Evolutionary conservation across 345 rosid genomes (phyloP), one percentile per base, ranked within the genome.

Genomic region (Aquilaria yunnanensis): DNA sequence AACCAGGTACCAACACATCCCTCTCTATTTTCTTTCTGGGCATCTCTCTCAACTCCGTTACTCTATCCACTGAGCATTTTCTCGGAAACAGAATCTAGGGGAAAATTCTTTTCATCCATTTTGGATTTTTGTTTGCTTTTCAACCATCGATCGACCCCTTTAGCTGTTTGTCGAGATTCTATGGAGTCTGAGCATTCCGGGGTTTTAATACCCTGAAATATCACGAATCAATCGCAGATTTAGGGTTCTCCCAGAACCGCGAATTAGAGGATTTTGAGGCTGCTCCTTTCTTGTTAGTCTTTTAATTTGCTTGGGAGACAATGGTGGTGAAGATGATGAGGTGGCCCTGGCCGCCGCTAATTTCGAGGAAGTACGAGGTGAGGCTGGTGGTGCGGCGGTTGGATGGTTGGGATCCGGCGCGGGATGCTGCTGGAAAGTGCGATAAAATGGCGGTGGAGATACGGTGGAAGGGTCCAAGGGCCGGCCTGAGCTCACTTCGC

Each of bases 321-420:
- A 97, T 86, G 78, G 99, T 81, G 70, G 90, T 88, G 88, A 94
- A 90, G 99, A 94, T 94, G 92, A 83, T 83, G 77, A 88, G 99
- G 96, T 83, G 97, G 65, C 97, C 96, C 16, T 85, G 96, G 92
- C 96, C 96, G 65, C 92, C 97, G 2, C 75, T 79, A 70, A 81
- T 78, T 16, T 74, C 92, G 70, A 83, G 68, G 72, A 88, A 90
- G 70, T 90, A 84, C 74, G 92, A 85, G 82, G 97, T 86, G 61
- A 82, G 72, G 67, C 63, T 90, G 51, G 70, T 72, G 5, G 86
- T 94, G 29, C 64, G 71, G 77, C 76, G 83, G 76, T 63, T 94
- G 70, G 95, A 94, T 61, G 96, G 96, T n/a, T 86, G 81, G 81
- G 95, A 83, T 81, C 94, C 70, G 81, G 79, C 59, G 60, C 70